A percentile compares a stretch with the other conserved stretches of the same genome.
phyloP scores from a whole-genome alignment of 768 basidiomycete genomes.

The Russula virescens region DNA sequence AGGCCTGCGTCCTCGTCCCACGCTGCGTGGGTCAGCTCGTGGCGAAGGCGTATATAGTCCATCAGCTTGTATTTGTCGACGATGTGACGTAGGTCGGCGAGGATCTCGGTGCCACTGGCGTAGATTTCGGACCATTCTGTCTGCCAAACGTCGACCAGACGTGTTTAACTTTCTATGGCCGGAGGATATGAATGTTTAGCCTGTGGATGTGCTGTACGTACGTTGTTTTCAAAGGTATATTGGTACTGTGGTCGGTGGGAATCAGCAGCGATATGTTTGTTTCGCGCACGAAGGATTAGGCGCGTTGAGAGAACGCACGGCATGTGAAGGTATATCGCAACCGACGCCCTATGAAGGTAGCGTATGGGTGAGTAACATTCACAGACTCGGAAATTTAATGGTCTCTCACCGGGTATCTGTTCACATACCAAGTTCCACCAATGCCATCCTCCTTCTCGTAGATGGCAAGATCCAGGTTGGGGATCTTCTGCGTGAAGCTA shows the following conservation, averaged over 20 bases:
- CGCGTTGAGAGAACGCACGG: constrained; percentile 1
- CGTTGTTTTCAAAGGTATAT: constrained; percentile 19
- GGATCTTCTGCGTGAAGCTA: constrained; percentile 48
- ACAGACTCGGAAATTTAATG: not conserved
- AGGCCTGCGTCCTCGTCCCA: constrained; percentile 10
- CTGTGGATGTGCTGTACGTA: not conserved
- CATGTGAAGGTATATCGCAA: constrained; percentile 20
- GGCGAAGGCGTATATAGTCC: constrained; percentile 48
- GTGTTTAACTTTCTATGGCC: constrained; percentile 6
- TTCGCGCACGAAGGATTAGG: not conserved
- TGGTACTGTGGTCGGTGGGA: constrained; percentile 5
- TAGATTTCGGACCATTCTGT: constrained; percentile 23
- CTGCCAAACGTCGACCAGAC: not conserved
- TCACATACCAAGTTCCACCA: constrained; percentile 58
- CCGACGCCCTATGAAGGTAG: constrained; percentile 10
- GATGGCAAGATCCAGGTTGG: constrained; percentile 49
- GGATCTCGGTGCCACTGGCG: constrained; percentile 39
- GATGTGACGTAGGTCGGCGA: constrained; percentile 44
- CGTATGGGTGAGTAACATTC: not conserved
- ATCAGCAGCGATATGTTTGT: not conserved
- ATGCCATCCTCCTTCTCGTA: constrained; percentile 57
- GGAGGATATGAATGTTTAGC: not conserved
- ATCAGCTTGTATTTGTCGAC: constrained; percentile 52
- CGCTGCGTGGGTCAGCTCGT: constrained; percentile 29
- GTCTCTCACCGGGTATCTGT: constrained; percentile 27